Evolutionary conservation across 1,284 basidiomycete species (phyloP).

Genomic region (Boletus holoroseus): DNA sequence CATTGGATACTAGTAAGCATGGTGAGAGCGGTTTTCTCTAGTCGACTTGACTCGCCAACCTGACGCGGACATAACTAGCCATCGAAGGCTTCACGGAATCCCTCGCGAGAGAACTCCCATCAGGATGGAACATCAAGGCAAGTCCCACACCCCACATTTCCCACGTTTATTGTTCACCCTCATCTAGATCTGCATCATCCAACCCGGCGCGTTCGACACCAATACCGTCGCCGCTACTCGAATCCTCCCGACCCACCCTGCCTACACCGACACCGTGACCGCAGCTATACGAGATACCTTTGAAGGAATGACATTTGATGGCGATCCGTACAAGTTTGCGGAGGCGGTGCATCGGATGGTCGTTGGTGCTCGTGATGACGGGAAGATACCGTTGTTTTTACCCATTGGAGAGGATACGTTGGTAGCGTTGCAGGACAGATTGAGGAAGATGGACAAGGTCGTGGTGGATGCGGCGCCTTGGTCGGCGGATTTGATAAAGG

Average conservation of each 20-base stretch:
- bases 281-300: neutral
- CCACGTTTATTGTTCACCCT: neutral
- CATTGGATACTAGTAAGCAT: constrained; percentile 11
- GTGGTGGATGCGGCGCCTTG: constrained; percentile 6
- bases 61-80: neutral
- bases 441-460: neutral
- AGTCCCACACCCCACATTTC: neutral
- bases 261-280: constrained; percentile 11
- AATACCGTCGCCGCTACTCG: neutral
- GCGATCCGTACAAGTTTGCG: constrained; percentile 18
- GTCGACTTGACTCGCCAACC: neutral
- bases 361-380: neutral
- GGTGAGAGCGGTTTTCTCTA: constrained; percentile 4
- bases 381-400: constrained; percentile 11
- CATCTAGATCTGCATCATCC: constrained; percentile 19
- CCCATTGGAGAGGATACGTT: constrained; percentile 20
- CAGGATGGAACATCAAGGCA: constrained; percentile 23
- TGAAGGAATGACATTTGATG: neutral
- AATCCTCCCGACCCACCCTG: constrained; percentile 8
- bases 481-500: constrained; percentile 18
- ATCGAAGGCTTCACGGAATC: constrained; percentile 19
- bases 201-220: constrained; percentile 18
- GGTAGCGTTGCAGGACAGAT: neutral
- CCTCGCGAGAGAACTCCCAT: constrained; percentile 10
- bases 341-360: constrained; percentile 13